These are phyloP conservation scores for Fraxinus americana DNA, from an alignment of 257 asterid species.

Conservation along the genomic window DNA sequence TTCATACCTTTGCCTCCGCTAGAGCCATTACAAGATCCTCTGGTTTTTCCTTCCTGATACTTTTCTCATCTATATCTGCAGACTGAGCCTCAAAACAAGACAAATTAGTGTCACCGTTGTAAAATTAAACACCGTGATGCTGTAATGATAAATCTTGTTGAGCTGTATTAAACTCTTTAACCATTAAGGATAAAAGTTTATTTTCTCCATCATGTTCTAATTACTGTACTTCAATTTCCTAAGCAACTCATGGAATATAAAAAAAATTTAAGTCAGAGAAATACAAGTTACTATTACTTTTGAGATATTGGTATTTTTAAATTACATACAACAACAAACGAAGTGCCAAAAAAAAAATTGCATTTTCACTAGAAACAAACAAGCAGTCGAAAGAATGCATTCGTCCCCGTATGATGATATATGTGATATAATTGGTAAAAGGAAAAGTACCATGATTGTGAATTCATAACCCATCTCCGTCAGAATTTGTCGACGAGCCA, in stretches of 20 bases:
- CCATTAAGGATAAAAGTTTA: neutral
- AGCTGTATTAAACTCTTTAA: neutral
- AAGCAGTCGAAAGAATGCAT: neutral
- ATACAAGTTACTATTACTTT: no score
- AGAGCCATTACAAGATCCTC: constrained; percentile 4
- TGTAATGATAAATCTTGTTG: neutral
- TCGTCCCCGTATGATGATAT: neutral
- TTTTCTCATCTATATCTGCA: constrained; percentile 2
- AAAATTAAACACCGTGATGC: neutral
- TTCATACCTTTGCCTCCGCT: neutral
- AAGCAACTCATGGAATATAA: neutral
- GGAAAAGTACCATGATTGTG: constrained; percentile 57
- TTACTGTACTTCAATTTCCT: neutral
- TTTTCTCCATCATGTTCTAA: neutral
- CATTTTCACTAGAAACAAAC: neutral
- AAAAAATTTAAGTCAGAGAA: neutral
- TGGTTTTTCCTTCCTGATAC: neutral
- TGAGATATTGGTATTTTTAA: no score
- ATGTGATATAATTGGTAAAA: neutral
- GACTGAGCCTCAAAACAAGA: neutral
- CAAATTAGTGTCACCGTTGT: neutral
- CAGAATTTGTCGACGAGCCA: constrained; percentile 75
- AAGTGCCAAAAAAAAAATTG: neutral
- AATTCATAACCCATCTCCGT: constrained; percentile 81
- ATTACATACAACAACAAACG: neutral